A percentile compares a stretch with the other conserved stretches of the same genome.
Evolutionary conservation across 208 protist species (phyloP).

Genomic region (Trypanosoma conorhini): DNA sequence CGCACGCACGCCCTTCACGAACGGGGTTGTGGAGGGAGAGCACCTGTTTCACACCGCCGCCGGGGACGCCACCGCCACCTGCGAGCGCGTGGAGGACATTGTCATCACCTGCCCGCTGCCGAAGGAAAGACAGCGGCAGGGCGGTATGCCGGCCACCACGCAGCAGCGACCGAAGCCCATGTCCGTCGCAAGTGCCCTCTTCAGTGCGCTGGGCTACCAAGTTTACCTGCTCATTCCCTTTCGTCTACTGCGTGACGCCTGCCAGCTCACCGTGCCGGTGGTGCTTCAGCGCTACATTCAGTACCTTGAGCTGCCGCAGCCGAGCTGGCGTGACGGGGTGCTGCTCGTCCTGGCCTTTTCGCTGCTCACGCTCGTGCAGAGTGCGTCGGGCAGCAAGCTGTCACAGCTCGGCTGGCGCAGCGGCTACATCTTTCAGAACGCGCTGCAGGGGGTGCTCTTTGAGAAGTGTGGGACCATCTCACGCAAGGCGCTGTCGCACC

Average conservation of each 20-base stretch:
- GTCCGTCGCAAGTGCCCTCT: slow-evolving; percentile 41
- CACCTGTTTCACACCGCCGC: slow-evolving; percentile 50
- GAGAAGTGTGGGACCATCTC: slow-evolving; percentile 74
- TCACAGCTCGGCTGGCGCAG: slow-evolving; percentile 49
- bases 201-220: slow-evolving; percentile 30
- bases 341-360: slow-evolving; percentile 47
- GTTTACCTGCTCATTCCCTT: slow-evolving; percentile 47
- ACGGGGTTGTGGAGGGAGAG: slow-evolving; percentile 64
- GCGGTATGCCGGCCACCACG: slow-evolving; percentile 21
- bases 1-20: slow-evolving; percentile 4
- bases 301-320: slow-evolving; percentile 3
- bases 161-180: slow-evolving; percentile 18
- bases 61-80: slow-evolving; percentile 40
- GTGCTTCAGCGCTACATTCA: slow-evolving; percentile 55
- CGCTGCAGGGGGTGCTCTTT: slow-evolving; percentile 68
- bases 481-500: slow-evolving; percentile 36
- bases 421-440: slow-evolving; percentile 51
- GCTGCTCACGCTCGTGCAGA: slow-evolving; percentile 44
- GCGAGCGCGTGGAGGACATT: slow-evolving; percentile 47
- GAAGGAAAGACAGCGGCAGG: background rate
- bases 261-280: slow-evolving; percentile 48
- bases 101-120: slow-evolving; percentile 18
- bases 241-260: slow-evolving; percentile 46
- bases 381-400: slow-evolving; percentile 44
- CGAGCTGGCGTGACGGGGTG: slow-evolving; percentile 39